These are phyloP conservation scores for Trichoderma sp. DNA, from an alignment of 2,329 filamentous ascomycete species.

Conservation along the genomic window DNA sequence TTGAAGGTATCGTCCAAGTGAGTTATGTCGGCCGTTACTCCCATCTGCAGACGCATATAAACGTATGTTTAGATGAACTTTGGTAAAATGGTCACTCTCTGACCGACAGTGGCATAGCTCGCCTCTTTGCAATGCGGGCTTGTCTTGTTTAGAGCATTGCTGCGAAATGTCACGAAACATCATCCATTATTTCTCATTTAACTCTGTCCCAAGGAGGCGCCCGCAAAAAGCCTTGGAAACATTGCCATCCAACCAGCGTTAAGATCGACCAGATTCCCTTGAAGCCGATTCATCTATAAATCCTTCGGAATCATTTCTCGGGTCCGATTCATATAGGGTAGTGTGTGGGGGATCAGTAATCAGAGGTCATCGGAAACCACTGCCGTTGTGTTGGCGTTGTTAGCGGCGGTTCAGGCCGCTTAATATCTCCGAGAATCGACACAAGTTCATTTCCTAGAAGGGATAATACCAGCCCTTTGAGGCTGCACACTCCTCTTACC, in stretches of 20 bases:
- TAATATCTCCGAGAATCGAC: not conserved
- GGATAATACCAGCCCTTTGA: not conserved
- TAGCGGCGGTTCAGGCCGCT: conserved; percentile 40
- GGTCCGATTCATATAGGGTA: not conserved
- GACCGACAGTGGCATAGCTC: not conserved
- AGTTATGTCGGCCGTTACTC: not conserved
- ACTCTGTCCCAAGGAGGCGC: not conserved
- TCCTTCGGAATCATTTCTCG: not conserved
- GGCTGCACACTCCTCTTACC: not conserved
- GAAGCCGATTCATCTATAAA: not conserved
- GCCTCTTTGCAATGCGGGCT: not conserved
- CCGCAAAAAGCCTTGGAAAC: not conserved
- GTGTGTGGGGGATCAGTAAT: not conserved
- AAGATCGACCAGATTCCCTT: not conserved
- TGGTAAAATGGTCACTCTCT: not conserved
- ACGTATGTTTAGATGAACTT: not conserved
- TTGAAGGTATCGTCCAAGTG: not conserved
- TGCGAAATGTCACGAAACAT: not conserved
- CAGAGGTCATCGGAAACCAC: not conserved
- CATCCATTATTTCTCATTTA: not conserved
- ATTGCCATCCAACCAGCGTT: not conserved
- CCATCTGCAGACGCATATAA: not conserved
- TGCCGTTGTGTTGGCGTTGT: conserved; percentile 33
- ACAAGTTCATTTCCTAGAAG: not conserved
- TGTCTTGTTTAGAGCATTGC: not conserved